Conservation (phyloP, 306 rosid genomes). For the Carpinus fangiana region DNA sequence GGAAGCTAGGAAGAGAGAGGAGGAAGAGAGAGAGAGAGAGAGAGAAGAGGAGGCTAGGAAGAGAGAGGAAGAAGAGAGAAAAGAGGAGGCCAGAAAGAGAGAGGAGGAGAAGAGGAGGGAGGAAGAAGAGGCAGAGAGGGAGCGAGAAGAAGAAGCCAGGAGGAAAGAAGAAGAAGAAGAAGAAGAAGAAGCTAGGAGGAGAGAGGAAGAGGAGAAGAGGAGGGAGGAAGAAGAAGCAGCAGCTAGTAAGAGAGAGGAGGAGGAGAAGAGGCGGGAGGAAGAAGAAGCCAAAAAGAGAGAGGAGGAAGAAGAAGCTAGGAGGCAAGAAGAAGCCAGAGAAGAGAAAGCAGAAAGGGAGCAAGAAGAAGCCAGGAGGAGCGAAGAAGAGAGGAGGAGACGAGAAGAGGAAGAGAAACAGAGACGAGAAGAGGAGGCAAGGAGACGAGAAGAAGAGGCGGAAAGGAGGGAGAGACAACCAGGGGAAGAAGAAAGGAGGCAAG, state of each 20-base stretch:
- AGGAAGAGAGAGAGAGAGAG: neutral
- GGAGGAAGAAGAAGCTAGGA: neutral
- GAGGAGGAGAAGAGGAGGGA: no score
- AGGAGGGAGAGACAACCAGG: neutral
- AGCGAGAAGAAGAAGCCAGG: neutral
- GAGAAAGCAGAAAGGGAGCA: neutral
- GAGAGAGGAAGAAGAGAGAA: neutral
- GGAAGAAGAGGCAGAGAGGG: neutral
- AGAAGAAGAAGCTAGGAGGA: neutral
- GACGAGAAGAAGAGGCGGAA: neutral
- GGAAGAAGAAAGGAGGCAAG: neutral
- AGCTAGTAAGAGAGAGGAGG: neutral
- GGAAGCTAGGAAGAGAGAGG: neutral
- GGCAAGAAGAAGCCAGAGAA: neutral
- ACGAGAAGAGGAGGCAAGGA: neutral
- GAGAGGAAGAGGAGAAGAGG: neutral
- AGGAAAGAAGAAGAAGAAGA: neutral
- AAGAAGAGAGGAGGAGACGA: neutral
- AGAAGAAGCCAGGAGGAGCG: neutral
- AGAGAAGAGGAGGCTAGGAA: neutral
- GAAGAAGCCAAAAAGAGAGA: neutral
- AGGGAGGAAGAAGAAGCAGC: neutral
- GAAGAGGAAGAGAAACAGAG: constrained; percentile 10
- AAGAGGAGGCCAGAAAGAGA: constrained; percentile 4
- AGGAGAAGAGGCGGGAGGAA: neutral